Conservation (phyloP, 2,329 filamentous ascomycete species). For the Fusarium proliferatum region DNA sequence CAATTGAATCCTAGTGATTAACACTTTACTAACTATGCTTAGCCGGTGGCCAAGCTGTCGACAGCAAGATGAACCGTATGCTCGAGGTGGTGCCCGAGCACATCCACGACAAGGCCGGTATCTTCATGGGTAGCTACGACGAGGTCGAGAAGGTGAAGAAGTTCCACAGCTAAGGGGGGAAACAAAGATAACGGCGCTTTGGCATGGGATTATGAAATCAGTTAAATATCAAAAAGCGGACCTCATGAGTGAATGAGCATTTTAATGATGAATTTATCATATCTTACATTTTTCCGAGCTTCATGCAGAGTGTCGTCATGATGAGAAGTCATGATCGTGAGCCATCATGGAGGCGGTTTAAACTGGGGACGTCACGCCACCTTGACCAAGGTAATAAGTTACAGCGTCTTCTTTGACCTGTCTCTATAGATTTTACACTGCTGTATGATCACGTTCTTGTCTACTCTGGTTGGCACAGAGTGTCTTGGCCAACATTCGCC, state of each 20-base stretch:
- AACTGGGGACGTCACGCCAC: not conserved
- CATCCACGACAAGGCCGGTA: conserved; percentile 95
- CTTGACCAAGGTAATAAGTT: no score
- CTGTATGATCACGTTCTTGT: not conserved
- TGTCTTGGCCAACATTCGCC: not conserved
- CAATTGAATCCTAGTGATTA: not conserved
- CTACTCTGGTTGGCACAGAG: not conserved
- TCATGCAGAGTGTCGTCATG: conserved; percentile 25
- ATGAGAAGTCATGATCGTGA: conserved; percentile 28
- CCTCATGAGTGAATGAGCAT: conserved; percentile 41
- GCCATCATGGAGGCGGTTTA: conserved; percentile 22
- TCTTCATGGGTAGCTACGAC: conserved; percentile 94
- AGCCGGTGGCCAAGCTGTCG: conserved; percentile 92
- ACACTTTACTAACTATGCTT: conserved; percentile 47
- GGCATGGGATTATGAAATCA: conserved; percentile 34
- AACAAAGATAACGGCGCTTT: conserved; percentile 11
- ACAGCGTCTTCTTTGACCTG: not conserved
- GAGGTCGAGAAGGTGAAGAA: conserved; percentile 96
- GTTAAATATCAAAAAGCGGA: conserved; percentile 38
- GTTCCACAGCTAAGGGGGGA: conserved; percentile 65
- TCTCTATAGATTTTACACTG: not conserved
- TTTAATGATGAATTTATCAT: conserved; percentile 41
- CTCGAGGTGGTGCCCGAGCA: conserved; percentile 87
- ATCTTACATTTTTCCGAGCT: conserved; percentile 2
- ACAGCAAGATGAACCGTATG: conserved; percentile 92